Percentiles rank a stretch among this genome's conserved stretches.
phyloP scores from a whole-genome alignment of 768 basidiomycete genomes.

The Hydnomerulius pinastri region DNA sequence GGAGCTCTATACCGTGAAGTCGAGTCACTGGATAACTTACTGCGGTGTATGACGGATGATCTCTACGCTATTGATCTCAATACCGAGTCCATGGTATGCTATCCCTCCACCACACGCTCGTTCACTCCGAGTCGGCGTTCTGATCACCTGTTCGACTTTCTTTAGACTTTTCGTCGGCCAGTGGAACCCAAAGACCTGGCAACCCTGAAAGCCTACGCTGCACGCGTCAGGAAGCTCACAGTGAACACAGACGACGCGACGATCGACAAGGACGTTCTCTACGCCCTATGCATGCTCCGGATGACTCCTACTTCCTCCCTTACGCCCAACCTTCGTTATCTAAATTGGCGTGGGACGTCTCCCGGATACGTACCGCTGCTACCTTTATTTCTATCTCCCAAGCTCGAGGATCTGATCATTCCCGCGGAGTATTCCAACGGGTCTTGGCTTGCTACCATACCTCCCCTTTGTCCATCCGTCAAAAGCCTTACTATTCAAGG shows the following conservation, averaged over 20 bases:
- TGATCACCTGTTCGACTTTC: not conserved
- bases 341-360: not conserved
- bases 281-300: not conserved
- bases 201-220: not conserved
- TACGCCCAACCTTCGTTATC: not conserved
- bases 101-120: not conserved
- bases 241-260: not conserved
- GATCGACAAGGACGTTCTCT: not conserved
- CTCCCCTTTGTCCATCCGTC: not conserved
- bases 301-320: not conserved
- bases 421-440: not conserved
- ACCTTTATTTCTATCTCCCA: not conserved
- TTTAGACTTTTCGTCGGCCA: not conserved
- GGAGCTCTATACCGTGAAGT: not conserved
- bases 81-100: not conserved
- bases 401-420: not conserved
- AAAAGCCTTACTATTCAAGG: not conserved
- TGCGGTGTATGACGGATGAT: not conserved
- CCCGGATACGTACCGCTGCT: not conserved
- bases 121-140: not conserved
- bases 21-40: not conserved
- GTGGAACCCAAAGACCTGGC: not conserved
- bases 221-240: not conserved
- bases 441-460: not conserved
- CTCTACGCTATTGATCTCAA: not conserved